Evolutionary conservation across 495 filamentous ascomycete genomes (phyloP).

Genomic region (Parathielavia appendiculata): DNA sequence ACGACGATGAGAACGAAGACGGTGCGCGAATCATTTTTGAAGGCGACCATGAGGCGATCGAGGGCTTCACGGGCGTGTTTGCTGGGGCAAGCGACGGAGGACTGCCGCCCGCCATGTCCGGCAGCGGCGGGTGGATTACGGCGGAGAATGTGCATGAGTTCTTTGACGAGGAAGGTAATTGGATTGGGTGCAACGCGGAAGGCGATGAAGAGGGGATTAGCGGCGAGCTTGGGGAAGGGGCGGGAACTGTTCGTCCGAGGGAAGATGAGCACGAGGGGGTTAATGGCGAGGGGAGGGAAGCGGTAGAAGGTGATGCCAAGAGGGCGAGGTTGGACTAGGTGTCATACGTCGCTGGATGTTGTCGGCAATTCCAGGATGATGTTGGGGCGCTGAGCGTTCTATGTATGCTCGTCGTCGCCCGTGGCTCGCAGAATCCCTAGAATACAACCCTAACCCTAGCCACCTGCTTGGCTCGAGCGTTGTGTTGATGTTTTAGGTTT

Average conservation of each 20-base stretch:
- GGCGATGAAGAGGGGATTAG: constrained; percentile 27
- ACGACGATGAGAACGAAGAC: constrained; percentile 48
- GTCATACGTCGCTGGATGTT: background rate
- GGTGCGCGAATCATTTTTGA: constrained; percentile 56
- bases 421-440: background rate
- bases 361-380: background rate
- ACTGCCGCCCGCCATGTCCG: constrained; percentile 71
- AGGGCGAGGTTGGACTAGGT: constrained; percentile 36
- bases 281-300: constrained; percentile 29
- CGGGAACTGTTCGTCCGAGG: constrained; percentile 37
- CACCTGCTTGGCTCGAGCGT: background rate
- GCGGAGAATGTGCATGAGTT: constrained; percentile 87
- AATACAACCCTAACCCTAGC: constrained; percentile 1
- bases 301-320: constrained; percentile 36
- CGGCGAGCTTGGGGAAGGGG: constrained; percentile 44
- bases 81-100: constrained; percentile 44
- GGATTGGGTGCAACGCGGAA: constrained; percentile 38
- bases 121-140: constrained; percentile 92
- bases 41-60: constrained; percentile 42
- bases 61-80: constrained; percentile 45
- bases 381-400: background rate
- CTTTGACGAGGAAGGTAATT: constrained; percentile 53
- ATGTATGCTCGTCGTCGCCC: background rate
- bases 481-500: too few species aligned
- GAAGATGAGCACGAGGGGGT: constrained; percentile 35